Evolutionary conservation across 768 basidiomycete species (phyloP).

Genomic region (Naematelia encephala): DNA sequence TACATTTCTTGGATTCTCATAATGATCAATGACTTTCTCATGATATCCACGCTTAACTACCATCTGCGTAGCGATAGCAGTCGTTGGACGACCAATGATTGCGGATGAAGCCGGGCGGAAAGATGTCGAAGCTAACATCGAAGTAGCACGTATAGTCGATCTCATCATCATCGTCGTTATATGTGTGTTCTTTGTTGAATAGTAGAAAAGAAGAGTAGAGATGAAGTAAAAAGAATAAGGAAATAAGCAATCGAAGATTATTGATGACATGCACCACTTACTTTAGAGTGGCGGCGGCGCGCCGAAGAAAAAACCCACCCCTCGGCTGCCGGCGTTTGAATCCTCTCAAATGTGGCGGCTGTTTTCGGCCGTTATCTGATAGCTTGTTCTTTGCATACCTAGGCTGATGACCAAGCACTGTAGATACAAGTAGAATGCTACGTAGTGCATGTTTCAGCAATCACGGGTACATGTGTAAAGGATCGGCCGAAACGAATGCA

Average conservation of each 20-base stretch:
- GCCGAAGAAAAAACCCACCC: background rate
- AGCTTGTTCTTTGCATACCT: background rate
- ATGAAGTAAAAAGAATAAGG: too few species aligned
- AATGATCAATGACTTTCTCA: constrained; percentile 84
- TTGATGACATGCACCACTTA: too few species aligned
- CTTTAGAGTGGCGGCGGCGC: background rate
- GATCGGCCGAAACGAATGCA: too few species aligned
- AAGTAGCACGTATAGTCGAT: constrained; percentile 20
- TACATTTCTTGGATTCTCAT: constrained; percentile 96
- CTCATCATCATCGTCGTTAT: constrained; percentile 26
- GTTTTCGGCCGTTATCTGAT: background rate
- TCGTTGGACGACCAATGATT: constrained; percentile 11
- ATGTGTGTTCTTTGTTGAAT: background rate
- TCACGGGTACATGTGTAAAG: too few species aligned
- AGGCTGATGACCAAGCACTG: background rate
- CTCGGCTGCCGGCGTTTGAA: background rate
- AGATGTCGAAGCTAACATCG: constrained; percentile 27
- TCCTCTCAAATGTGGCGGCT: background rate
- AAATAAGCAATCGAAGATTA: too few species aligned
- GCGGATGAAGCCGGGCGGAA: constrained; percentile 14
- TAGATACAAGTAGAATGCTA: too few species aligned
- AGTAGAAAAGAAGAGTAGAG: constrained; percentile 2
- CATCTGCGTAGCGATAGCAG: background rate
- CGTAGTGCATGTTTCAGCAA: too few species aligned
- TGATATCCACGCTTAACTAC: constrained; percentile 68